phyloP scores from a whole-genome alignment of 495 filamentous ascomycete genomes.

The Podospora australis region DNA sequence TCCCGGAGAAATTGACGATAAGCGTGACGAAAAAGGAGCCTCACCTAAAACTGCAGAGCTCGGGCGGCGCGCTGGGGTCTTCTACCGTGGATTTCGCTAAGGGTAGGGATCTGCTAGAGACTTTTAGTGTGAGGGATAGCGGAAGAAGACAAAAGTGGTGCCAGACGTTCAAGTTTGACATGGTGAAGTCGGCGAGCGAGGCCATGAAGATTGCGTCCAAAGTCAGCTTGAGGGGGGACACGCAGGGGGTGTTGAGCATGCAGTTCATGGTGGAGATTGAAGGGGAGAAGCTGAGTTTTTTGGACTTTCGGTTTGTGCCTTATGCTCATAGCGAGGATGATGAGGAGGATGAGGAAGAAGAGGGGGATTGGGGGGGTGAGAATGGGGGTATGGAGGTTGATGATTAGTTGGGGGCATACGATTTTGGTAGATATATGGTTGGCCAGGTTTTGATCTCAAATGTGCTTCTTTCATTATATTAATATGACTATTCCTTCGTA shows the following conservation, averaged over 20 bases:
- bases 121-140: slow-evolving; percentile 52
- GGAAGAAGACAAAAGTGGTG: slow-evolving; percentile 25
- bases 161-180: slow-evolving; percentile 70
- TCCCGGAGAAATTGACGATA: slow-evolving; percentile 54
- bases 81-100: slow-evolving; percentile 79
- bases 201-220: slow-evolving; percentile 90
- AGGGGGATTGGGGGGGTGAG: slow-evolving; percentile 16
- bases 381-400: slow-evolving; percentile 1
- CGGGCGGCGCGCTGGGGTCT: slow-evolving; percentile 64
- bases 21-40: slow-evolving; percentile 58
- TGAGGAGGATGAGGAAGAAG: slow-evolving; percentile 18
- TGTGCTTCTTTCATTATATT: no score
- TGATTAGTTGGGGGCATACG: no score
- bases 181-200: slow-evolving; percentile 73
- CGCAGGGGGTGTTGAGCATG: slow-evolving; percentile 81
- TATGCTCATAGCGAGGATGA: slow-evolving; percentile 39
- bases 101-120: slow-evolving; percentile 66
- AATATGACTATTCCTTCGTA: no score
- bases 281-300: slow-evolving; percentile 35
- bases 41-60: slow-evolving; percentile 66
- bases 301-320: slow-evolving; percentile 47
- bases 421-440: no score
- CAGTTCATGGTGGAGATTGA: slow-evolving; percentile 93
- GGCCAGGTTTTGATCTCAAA: no score
- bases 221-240: slow-evolving; percentile 82